A percentile compares a stretch with the other conserved stretches of the same genome.
These are phyloP conservation scores for Prunella vulgaris DNA, from an alignment of 257 asterid genomes.

Conservation along the genomic window DNA sequence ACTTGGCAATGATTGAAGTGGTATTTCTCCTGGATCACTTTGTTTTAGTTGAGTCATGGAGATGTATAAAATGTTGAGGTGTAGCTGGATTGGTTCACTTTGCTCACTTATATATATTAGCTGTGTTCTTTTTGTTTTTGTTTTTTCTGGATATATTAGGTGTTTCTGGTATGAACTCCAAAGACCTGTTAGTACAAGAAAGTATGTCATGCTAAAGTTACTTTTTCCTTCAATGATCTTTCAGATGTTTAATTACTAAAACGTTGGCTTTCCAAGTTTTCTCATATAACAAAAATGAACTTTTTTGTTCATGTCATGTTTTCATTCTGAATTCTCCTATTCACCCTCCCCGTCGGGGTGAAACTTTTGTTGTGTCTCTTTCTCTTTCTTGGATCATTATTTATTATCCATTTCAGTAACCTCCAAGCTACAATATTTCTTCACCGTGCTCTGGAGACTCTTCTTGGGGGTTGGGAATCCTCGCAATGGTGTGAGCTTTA, in stretches of 20 bases:
- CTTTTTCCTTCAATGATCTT: not conserved
- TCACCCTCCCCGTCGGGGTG: not conserved
- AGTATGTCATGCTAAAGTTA: slow-evolving; percentile 9
- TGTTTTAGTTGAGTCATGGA: not conserved
- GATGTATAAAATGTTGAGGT: not conserved
- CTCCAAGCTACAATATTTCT: too few relatives aligned
- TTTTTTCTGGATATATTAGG: too few relatives aligned
- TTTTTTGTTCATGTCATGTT: not conserved
- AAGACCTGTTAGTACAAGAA: not conserved
- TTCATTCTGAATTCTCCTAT: not conserved
- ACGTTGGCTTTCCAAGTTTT: not conserved
- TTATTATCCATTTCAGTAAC: too few relatives aligned
- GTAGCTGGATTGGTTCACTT: not conserved
- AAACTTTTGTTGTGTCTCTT: too few relatives aligned
- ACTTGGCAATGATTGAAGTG: slow-evolving; percentile 64
- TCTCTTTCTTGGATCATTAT: too few relatives aligned
- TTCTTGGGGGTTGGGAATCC: not conserved
- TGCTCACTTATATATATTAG: not conserved
- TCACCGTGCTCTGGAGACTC: not conserved
- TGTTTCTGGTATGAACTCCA: not conserved
- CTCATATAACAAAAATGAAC: not conserved
- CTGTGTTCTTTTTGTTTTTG: too few relatives aligned
- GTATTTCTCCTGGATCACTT: slow-evolving; percentile 41
- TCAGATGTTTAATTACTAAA: slow-evolving; percentile 7
- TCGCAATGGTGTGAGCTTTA: not conserved